Base-by-base conservation (phyloP, 495 filamentous ascomycete genomes). In the Penicillium robsamsonii region DNA sequence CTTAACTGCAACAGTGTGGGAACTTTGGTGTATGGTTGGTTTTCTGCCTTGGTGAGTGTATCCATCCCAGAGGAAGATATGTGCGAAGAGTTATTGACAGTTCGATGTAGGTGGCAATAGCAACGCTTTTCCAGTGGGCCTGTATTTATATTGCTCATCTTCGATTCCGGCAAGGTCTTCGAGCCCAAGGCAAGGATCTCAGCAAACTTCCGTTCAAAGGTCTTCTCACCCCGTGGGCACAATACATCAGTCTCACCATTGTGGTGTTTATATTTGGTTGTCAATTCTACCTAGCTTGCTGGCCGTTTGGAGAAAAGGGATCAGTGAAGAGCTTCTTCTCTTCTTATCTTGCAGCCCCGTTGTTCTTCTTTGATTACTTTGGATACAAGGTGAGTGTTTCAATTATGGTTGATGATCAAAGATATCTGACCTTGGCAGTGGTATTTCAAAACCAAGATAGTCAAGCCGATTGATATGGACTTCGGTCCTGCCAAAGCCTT, bases 71-170 rank as follows among this genome's bases (percentile, higher is more conserved):
- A 27, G 25, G 25, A 27, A 27, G 25, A 3, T 27, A 5, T 27
- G 4, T 30, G 12, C 25, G 33, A 17, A 29, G 13, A n/a, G 22
- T 17, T 40, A 15, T 18, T 41, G 13, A 31, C 18, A 33, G 17
- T 17, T 13, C 18, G 3, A 18, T 13, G 6, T 25, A 70, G 67
- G 67, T 70, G 25, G 65, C 60, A 1, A 67, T 70, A 13, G 60
- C 64, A 10, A 67, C 67, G 2, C 58, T 67, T 4, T 70, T 70
- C 41, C 62, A 70, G 43, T 70, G 83, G 86, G 83, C 70, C 2
- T 73, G 77, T 15, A 87, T 88, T 53, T 78, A 75, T 46, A 78
- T 87, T 55, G 81, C 82, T 10, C 84, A 87, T 58, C 82, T 89
- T 51, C 80, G 82, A 41, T 86, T 87, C 65, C 78, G 84, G 25